phyloP scores from a whole-genome alignment of 1,139 yeast species.

The Candida mesenterica region DNA sequence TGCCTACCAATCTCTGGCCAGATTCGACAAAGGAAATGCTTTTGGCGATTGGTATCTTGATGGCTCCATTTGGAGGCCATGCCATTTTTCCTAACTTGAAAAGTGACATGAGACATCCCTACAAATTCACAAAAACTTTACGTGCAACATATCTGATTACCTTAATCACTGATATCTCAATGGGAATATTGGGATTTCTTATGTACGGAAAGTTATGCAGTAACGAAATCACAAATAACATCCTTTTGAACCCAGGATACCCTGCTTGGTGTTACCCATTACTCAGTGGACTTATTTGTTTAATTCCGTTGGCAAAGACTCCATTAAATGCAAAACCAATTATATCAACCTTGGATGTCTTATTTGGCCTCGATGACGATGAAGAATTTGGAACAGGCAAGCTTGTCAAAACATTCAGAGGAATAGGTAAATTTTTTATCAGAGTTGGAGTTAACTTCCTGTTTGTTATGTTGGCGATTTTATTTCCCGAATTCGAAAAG shows the following conservation, averaged over 20 bases:
- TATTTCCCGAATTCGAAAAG: slow-evolving; percentile 59
- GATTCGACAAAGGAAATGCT: slow-evolving; percentile 38
- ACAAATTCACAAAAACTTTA: slow-evolving; percentile 41
- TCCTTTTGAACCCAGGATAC: slow-evolving; percentile 68
- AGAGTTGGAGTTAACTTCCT: slow-evolving; percentile 49
- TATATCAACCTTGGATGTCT: slow-evolving; percentile 55
- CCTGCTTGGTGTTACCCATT: slow-evolving; percentile 64
- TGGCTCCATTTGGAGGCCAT: slow-evolving; percentile 67
- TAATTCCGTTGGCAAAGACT: slow-evolving; percentile 83
- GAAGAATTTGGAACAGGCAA: background rate
- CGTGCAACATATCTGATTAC: slow-evolving; percentile 52
- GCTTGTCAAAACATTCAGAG: background rate
- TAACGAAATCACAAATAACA: slow-evolving; percentile 81
- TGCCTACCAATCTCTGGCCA: slow-evolving; percentile 53
- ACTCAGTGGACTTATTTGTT: slow-evolving; percentile 69
- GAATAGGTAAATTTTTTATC: slow-evolving; percentile 19
- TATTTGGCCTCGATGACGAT: slow-evolving; percentile 21
- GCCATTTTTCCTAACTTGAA: slow-evolving; percentile 60
- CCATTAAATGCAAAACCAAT: slow-evolving; percentile 89
- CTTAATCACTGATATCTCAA: slow-evolving; percentile 64
- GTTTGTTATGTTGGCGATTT: slow-evolving; percentile 49
- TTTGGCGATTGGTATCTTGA: slow-evolving; percentile 53
- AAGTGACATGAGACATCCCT: slow-evolving; percentile 57
- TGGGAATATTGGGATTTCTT: slow-evolving; percentile 78
- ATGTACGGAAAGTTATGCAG: slow-evolving; percentile 81